phyloP scores from a whole-genome alignment of 2,329 filamentous ascomycete species.

The Apiospora pterosperma region DNA sequence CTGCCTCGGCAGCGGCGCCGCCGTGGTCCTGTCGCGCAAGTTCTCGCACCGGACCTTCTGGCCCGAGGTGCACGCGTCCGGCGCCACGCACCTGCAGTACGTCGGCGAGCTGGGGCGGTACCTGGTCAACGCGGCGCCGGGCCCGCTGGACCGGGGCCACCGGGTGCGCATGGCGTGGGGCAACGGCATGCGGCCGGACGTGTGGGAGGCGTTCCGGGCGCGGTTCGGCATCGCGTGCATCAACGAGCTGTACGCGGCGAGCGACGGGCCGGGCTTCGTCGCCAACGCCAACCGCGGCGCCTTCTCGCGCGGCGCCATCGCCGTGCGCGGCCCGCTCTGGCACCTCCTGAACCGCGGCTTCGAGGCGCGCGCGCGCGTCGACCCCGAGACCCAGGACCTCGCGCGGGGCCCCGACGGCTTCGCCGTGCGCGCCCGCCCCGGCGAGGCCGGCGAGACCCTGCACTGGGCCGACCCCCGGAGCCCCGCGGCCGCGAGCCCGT shows the following conservation, averaged over 20 bases:
- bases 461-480: conserved; percentile 50
- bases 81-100: conserved; percentile 68
- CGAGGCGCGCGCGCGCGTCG: conserved; percentile 65
- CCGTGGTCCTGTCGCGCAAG: conserved; percentile 58
- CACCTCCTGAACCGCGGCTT: conserved; percentile 49
- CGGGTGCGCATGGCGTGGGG: conserved; percentile 56
- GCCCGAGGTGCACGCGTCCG: conserved; percentile 63
- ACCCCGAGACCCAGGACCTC: conserved; percentile 65
- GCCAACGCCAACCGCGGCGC: conserved; percentile 57
- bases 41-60: conserved; percentile 72
- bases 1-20: conserved; percentile 43
- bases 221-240: conserved; percentile 61
- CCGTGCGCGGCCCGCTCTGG: conserved; percentile 63
- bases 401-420: conserved; percentile 62
- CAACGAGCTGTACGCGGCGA: conserved; percentile 73
- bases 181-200: conserved; percentile 65
- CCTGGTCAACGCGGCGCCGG: conserved; percentile 62
- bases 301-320: conserved; percentile 60
- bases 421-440: conserved; percentile 57
- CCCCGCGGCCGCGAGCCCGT: conserved; percentile 49
- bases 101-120: conserved; percentile 77
- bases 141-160: conserved; percentile 56
- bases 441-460: conserved; percentile 69
- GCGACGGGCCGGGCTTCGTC: conserved; percentile 63
- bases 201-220: conserved; percentile 62